These are phyloP conservation scores for Pleurostoma richardsiae DNA, from an alignment of 2,329 filamentous ascomycete genomes.

Conservation along the genomic window DNA sequence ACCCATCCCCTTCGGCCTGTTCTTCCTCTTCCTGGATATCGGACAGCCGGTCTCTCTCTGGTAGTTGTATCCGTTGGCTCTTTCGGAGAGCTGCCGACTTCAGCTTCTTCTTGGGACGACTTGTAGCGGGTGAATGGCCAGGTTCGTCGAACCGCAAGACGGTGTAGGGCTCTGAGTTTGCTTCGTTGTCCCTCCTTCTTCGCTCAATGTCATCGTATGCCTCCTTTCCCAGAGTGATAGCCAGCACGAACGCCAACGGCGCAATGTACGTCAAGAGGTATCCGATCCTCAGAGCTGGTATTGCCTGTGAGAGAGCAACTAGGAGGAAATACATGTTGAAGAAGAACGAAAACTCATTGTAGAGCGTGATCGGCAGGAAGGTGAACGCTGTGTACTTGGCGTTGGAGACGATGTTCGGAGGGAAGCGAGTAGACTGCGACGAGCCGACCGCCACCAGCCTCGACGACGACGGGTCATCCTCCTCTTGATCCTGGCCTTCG, in stretches of 20 bases:
- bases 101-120: conserved; percentile 33
- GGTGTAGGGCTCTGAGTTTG: conserved; percentile 85
- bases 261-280: conserved; percentile 94
- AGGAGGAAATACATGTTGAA: conserved; percentile 99
- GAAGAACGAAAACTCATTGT: conserved; percentile 99
- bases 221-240: conserved; percentile 92
- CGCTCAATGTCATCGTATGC: conserved; percentile 89
- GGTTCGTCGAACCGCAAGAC: conserved; percentile 68
- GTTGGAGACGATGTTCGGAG: conserved; percentile 88
- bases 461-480: conserved; percentile 64
- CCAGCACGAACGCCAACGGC: conserved; percentile 84
- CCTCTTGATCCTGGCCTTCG: conserved; percentile 41
- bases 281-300: conserved; percentile 84
- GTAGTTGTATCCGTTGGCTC: conserved; percentile 28
- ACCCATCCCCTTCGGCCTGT: conserved; percentile 36
- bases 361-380: conserved; percentile 89
- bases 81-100: conserved; percentile 38
- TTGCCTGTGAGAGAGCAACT: conserved; percentile 88
- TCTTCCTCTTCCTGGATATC: conserved; percentile 69
- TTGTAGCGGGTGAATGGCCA: conserved; percentile 20
- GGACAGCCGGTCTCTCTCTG: conserved; percentile 42
- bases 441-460: conserved; percentile 73
- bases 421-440: conserved; percentile 69
- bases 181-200: conserved; percentile 82
- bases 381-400: conserved; percentile 96